Evolutionary conservation across 1,284 basidiomycete genomes (phyloP).

Genomic region (Polyporus tsugae): DNA sequence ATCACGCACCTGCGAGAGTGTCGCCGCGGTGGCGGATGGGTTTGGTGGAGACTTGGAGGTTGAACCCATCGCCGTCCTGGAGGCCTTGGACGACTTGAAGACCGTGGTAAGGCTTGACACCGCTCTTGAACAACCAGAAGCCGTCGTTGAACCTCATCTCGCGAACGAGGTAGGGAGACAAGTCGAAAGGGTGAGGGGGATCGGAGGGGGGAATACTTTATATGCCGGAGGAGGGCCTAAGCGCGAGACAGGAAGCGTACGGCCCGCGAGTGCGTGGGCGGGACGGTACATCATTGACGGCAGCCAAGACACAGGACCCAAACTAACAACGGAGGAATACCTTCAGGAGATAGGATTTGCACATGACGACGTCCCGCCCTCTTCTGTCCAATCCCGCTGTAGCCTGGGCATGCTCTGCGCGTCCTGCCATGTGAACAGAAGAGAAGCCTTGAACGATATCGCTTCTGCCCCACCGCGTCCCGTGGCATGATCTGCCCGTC

Average conservation of each 20-base stretch:
- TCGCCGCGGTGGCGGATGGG: conserved; percentile 75
- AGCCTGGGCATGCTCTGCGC: neutral
- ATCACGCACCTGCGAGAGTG: conserved; percentile 64
- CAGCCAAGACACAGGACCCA: conserved; percentile 18
- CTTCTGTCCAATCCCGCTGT: neutral
- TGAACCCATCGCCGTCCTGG: conserved; percentile 55
- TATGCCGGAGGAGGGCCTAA: conserved; percentile 7
- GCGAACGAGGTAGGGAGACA: conserved; percentile 1
- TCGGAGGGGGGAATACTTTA: conserved; percentile 15
- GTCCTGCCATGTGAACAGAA: conserved; percentile 5
- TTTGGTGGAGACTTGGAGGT: conserved; percentile 69
- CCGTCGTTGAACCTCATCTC: conserved; percentile 60
- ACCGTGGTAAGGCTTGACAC: conserved; percentile 67
- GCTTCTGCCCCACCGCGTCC: neutral
- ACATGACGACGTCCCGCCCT: conserved; percentile 24
- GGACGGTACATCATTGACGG: conserved; percentile 21
- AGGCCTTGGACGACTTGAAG: conserved; percentile 60
- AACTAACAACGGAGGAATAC: conserved; percentile 24
- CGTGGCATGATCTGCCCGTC: neutral
- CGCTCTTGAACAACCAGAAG: conserved; percentile 73
- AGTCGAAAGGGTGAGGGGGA: neutral
- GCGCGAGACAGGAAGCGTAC: conserved; percentile 6
- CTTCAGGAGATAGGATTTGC: conserved; percentile 20
- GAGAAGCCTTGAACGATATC: neutral
- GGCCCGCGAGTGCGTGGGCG: conserved; percentile 21